Conservation (phyloP, 441 rosid genomes). For the Euphorbia celastroides region DNA sequence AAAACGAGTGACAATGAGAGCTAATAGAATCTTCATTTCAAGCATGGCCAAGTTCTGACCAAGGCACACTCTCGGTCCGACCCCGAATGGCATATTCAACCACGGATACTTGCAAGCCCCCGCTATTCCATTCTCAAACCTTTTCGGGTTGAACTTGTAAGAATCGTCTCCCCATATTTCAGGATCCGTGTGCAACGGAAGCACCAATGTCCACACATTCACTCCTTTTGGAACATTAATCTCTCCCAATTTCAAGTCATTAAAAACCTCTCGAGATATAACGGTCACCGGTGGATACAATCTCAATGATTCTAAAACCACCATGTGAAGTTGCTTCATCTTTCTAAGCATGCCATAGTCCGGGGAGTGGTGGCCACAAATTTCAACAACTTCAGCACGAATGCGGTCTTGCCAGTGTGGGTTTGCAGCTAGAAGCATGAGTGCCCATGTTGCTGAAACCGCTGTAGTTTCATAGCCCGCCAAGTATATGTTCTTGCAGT, state of each 20-base stretch:
- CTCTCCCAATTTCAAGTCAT: slow-evolving; percentile 45
- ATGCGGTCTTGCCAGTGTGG: slow-evolving; percentile 56
- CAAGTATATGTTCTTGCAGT: slow-evolving; percentile 60
- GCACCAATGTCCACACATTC: slow-evolving; percentile 47
- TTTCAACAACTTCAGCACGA: slow-evolving; percentile 39
- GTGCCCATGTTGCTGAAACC: slow-evolving; percentile 52
- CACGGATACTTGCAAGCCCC: slow-evolving; percentile 60
- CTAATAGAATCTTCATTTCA: slow-evolving; percentile 55
- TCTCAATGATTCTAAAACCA: slow-evolving; percentile 58
- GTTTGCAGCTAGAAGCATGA: slow-evolving; percentile 58
- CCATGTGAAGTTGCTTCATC: slow-evolving; percentile 73
- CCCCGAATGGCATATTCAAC: slow-evolving; percentile 55
- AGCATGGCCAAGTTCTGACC: slow-evolving; percentile 65
- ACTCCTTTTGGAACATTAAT: slow-evolving; percentile 48
- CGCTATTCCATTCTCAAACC: slow-evolving; percentile 56
- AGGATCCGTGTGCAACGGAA: slow-evolving; percentile 49
- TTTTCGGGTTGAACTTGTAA: slow-evolving; percentile 42
- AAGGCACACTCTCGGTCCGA: slow-evolving; percentile 57
- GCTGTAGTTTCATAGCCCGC: slow-evolving; percentile 67
- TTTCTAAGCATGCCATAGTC: slow-evolving; percentile 34
- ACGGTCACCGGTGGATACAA: slow-evolving; percentile 65
- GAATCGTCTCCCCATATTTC: slow-evolving; percentile 68
- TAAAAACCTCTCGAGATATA: slow-evolving; percentile 68
- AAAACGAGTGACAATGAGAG: slow-evolving; percentile 45
- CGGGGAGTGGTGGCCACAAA: slow-evolving; percentile 35